phyloP scores from a whole-genome alignment of 345 rosid species.

The Murraya koenigii region DNA sequence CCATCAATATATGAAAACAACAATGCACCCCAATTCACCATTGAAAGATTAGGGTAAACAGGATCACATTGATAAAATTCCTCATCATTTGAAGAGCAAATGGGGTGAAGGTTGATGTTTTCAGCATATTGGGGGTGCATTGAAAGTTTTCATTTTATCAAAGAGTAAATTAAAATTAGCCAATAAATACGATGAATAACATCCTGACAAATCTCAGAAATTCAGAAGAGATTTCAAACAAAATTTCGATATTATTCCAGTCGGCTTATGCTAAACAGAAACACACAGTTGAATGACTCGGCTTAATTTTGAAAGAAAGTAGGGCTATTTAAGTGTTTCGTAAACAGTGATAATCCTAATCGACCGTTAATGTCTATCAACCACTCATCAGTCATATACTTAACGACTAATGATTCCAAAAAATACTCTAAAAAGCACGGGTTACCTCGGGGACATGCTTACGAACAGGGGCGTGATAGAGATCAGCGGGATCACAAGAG shows the following conservation, averaged over 20 bases:
- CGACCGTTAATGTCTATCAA: too few species aligned
- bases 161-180: too few species aligned
- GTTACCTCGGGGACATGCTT: constrained; percentile 82
- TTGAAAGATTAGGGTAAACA: too few species aligned
- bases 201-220: not conserved
- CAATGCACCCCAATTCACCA: too few species aligned
- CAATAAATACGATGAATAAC: too few species aligned
- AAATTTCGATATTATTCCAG: not conserved
- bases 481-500: constrained; percentile 91
- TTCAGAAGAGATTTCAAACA: not conserved
- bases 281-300: not conserved
- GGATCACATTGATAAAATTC: too few species aligned
- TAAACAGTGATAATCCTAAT: too few species aligned
- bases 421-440: not conserved
- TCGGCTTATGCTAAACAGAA: not conserved
- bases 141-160: too few species aligned
- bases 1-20: not conserved
- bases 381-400: not conserved
- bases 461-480: constrained; percentile 72
- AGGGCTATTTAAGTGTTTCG: not conserved
- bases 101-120: too few species aligned
- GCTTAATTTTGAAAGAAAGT: not conserved
- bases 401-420: not conserved
- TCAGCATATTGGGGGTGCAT: too few species aligned
- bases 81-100: too few species aligned